Evolutionary conservation across 106 monocot species (phyloP).

Genomic region (Hemerocallis citrina): DNA sequence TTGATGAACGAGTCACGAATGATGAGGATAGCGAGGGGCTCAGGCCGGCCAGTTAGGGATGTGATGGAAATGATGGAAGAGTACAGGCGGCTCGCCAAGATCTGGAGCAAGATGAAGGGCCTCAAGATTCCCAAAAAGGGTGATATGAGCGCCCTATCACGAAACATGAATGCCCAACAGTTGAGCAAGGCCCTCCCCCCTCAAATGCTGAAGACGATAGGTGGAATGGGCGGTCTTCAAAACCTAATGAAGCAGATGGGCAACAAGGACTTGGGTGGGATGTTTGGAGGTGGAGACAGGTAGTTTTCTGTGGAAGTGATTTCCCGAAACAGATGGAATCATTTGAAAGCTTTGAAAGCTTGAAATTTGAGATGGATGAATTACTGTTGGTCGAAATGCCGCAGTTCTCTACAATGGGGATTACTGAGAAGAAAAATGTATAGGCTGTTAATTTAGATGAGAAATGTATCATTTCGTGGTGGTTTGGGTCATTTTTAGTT

Average conservation of each 20-base stretch:
- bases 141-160: constrained; percentile 83
- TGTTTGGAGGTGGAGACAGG: constrained; percentile 44
- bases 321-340: too few relatives aligned
- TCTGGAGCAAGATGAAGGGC: constrained; percentile 97
- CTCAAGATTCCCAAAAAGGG: constrained; percentile 99
- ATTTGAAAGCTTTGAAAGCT: too few relatives aligned
- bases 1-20: constrained; percentile 82
- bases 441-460: too few relatives aligned
- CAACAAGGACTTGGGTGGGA: constrained; percentile 49
- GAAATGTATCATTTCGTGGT: too few relatives aligned
- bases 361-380: too few relatives aligned
- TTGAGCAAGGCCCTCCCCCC: constrained; percentile 89
- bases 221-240: constrained; percentile 90
- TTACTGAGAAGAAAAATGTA: too few relatives aligned
- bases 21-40: constrained; percentile 80
- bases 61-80: constrained; percentile 91
- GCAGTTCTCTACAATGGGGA: too few relatives aligned
- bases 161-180: constrained; percentile 88
- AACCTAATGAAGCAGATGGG: constrained; percentile 98
- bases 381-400: too few relatives aligned
- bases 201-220: constrained; percentile 85
- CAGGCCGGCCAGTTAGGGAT: constrained; percentile 52
- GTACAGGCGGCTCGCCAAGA: constrained; percentile 84
- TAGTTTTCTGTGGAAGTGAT: constrained; percentile 4
- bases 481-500: too few relatives aligned